Evolutionary conservation across 129 eudicot genomes (phyloP).

Genomic region (Lactuca sativa): DNA sequence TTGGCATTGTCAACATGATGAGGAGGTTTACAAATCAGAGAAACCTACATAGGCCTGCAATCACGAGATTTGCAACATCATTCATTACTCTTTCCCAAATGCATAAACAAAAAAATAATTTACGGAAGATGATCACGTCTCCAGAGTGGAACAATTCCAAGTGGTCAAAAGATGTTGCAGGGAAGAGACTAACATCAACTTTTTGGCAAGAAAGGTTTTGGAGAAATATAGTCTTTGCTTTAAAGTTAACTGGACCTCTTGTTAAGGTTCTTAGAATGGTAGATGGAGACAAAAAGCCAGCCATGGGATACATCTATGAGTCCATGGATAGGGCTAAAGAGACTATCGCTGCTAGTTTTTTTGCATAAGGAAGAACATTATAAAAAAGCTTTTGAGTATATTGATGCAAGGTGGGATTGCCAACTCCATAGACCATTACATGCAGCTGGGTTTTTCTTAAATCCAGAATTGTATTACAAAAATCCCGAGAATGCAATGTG

Average conservation of each 20-base stretch:
- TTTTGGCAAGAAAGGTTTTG: constrained; percentile 12
- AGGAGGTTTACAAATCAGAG: background rate
- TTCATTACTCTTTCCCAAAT: background rate
- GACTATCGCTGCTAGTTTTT: background rate
- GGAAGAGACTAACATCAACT: background rate
- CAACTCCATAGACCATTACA: constrained; percentile 13
- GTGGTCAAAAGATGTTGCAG: background rate
- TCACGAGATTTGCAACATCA: background rate
- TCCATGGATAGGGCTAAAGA: constrained; percentile 6
- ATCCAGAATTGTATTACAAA: background rate
- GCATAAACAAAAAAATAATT: constrained; percentile 5
- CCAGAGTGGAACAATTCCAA: background rate
- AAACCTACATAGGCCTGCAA: constrained; percentile 5
- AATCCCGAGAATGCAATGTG: background rate
- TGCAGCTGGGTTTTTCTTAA: background rate
- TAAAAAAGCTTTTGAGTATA: background rate
- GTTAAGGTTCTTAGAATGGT: constrained; percentile 8
- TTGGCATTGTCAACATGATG: constrained; percentile 1
- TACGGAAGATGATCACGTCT: background rate
- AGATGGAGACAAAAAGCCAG: background rate
- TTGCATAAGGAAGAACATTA: background rate
- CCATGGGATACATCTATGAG: constrained; percentile 11
- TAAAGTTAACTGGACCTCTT: background rate
- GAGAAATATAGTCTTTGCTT: background rate
- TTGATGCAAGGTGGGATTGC: constrained; percentile 15